Evolutionary conservation across 768 basidiomycete species (phyloP).

Genomic region (Pulveroboletus frians): DNA sequence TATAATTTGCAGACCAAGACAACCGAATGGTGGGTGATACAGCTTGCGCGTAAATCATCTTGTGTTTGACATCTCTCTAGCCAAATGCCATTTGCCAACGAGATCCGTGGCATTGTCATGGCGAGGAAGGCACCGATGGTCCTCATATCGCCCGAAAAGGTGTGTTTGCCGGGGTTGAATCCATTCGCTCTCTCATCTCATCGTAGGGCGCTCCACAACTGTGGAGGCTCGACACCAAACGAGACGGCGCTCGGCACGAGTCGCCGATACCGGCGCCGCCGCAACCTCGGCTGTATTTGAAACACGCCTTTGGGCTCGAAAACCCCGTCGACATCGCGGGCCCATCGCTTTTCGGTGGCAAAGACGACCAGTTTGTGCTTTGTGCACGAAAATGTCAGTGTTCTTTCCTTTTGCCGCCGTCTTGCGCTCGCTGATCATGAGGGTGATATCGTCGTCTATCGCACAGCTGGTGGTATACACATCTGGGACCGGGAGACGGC

Average conservation of each 20-base stretch:
- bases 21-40: conserved; percentile 39
- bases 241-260: conserved; percentile 42
- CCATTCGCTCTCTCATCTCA: conserved; percentile 3
- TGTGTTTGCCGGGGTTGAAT: conserved; percentile 7
- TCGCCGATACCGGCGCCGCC: conserved; percentile 28
- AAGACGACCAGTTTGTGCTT: conserved; percentile 71
- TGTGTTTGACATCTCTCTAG: conserved; percentile 27
- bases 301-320: conserved; percentile 74
- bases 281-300: conserved; percentile 31
- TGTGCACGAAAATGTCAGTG: conserved; percentile 67
- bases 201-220: conserved; percentile 65
- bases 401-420: not conserved
- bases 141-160: conserved; percentile 35
- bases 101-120: conserved; percentile 48
- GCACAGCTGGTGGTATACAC: conserved; percentile 69
- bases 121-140: conserved; percentile 42
- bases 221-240: conserved; percentile 65
- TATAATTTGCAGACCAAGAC: conserved; percentile 45
- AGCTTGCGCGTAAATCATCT: not conserved
- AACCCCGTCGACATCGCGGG: conserved; percentile 68
- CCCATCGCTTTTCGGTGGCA: conserved; percentile 77
- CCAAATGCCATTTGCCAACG: conserved; percentile 52
- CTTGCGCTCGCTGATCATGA: not conserved
- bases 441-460: not conserved
- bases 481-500: conserved; percentile 85